These are phyloP conservation scores for Leonotis leonurus DNA, from an alignment of 257 asterid genomes.

Conservation along the genomic window DNA sequence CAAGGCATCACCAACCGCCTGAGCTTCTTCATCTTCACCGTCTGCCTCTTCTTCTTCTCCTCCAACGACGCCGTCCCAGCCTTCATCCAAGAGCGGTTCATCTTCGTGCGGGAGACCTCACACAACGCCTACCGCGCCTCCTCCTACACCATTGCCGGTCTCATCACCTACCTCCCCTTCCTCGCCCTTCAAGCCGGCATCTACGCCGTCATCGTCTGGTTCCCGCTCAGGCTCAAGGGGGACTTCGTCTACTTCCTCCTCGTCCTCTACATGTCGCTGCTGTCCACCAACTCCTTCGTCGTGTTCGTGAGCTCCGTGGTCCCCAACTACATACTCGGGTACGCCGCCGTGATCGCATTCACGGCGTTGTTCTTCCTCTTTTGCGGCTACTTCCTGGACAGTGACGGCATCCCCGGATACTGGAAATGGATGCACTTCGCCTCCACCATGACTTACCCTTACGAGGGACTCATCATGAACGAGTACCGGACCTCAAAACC, in stretches of 20 bases:
- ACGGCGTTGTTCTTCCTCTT: constrained; percentile 74
- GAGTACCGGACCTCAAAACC: constrained; percentile 38
- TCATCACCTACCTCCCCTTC: constrained; percentile 74
- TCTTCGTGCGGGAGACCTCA: constrained; percentile 70
- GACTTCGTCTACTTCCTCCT: constrained; percentile 48
- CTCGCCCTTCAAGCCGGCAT: constrained; percentile 62
- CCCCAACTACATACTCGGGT: constrained; percentile 81
- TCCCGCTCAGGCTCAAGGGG: constrained; percentile 47
- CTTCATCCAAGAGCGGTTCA: constrained; percentile 79
- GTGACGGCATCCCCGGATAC: constrained; percentile 46
- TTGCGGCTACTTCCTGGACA: constrained; percentile 60
- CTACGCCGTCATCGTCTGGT: constrained; percentile 72
- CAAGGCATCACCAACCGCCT: constrained; percentile 72
- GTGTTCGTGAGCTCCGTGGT: constrained; percentile 73
- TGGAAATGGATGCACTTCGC: constrained; percentile 88
- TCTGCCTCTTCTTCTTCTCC: constrained; percentile 74
- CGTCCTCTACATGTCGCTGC: constrained; percentile 50
- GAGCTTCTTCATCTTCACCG: constrained; percentile 80
- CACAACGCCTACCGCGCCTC: constrained; percentile 87
- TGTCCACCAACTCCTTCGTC: constrained; percentile 83
- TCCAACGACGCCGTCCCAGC: constrained; percentile 94
- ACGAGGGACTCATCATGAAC: constrained; percentile 75
- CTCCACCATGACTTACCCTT: constrained; percentile 80
- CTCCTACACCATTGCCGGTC: constrained; percentile 77
- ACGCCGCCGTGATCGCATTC: constrained; percentile 86